Base-by-base conservation (phyloP, 345 rosid species). In the Pelargonium nanum region DNA sequence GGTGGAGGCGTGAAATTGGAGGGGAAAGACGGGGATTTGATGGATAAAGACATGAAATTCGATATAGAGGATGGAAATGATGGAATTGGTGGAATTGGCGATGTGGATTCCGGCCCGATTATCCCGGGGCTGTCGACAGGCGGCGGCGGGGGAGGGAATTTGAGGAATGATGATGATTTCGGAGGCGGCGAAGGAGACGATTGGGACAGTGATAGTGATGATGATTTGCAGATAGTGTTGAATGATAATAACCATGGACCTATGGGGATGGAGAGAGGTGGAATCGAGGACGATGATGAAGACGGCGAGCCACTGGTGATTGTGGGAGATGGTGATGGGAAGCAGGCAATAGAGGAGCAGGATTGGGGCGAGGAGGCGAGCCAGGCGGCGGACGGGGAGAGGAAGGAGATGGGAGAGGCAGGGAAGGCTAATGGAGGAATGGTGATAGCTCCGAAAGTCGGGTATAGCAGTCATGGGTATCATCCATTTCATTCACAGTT, bases 161-260 rank as follows among this genome's bases (percentile, higher is more conserved):
- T 58, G 48, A 63, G 51, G 15, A 66, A 68, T 34, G 67, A 58
- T 57, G 58, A 61, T 65, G 55, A 59, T 56, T 15, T 65, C 50
- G 56, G 61, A 3, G 70, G 68, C 21, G 81, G 70, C 22, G 84
- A 72, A 20, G 85, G 75, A 24, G 87, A 77, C 17, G 93, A 77
- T 68, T 84, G 88, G 94, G 92, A 88, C 53, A 90, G 97, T 74
- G 99, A 94, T 66, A 94, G 99, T 70, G 99, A 94, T 53, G 97
- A 93, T 62, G 99, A 85, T 79, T 77, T 93, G 73, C 83, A 89
- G 78, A 93, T 89, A 59, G 96, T 93, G 59, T 77, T 94, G 82
- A 94, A 94, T 61, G 96, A 88, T 21, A 80, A 72, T 50, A 78
- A 69, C 62, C 87, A 75, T 53, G 85, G 71, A n/a, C 57, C 62